Evolutionary conservation across 257 asterid species (phyloP), one percentile per base, ranked within the genome.

Genomic region (Solanum peruvianum): DNA sequence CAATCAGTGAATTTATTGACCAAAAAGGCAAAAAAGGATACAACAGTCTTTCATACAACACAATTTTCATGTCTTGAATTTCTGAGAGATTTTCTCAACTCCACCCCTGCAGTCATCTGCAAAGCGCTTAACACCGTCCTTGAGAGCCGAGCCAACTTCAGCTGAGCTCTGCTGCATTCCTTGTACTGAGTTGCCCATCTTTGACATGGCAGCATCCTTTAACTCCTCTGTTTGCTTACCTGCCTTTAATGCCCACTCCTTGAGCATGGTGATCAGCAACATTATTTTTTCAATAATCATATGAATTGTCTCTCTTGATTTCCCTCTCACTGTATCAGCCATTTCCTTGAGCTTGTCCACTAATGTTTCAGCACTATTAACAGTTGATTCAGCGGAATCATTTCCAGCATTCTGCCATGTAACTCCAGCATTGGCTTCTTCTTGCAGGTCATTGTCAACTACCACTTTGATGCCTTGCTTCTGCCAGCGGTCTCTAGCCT

Each of bases 61-160:
- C 31, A 29, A n/a, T 83, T 23, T 78, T 97, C 93, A 96, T 85
- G 99, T 90, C 94, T 93, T 94, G 94, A 96, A 96, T 93, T 91
- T 95, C 86, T 95, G 98, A 3, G 99, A 92, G 73, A 97, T 83
- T 85, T 95, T 95, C 86, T 93, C 99, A 9, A 97, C 97, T 64
- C 98, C 98, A 66, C 90, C 98, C 91, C 92, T 96, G 93, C 98
- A 94, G 90, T 97, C 98, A 85, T 94, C 98, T 1, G 96, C 98
- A 14, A 92, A 91, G 15, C 99, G 94, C 90, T 93, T 95, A 12
- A 92, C 88, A 56, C 97, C 93, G 73, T 93, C 99, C 87, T 87
- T 92, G 20, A 92, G 93, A 47, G 92, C 64, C 6, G 93, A 91
- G 31, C 93, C 86, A 20, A 91, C 83, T 84, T 90, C 93, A 76